Conservation (phyloP, 352 stramenopile species). For the Globisporangium sylvaticum region DNA sequence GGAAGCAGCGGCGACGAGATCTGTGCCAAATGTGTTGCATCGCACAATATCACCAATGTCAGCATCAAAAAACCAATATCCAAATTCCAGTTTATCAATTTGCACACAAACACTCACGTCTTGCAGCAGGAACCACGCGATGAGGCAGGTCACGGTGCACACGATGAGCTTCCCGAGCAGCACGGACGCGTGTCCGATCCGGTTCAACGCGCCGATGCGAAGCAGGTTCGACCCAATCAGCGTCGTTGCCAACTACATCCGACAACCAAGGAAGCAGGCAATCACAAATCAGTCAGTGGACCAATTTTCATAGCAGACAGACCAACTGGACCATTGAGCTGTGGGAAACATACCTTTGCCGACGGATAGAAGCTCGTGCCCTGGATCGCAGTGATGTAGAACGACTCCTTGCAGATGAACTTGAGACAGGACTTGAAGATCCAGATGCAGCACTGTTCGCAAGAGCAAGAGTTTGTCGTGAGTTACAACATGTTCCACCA, state of each 20-base stretch:
- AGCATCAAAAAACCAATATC: not conserved
- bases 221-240: constrained; percentile 30
- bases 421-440: constrained; percentile 83
- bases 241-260: constrained; percentile 12
- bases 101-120: constrained; percentile 27
- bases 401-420: constrained; percentile 81
- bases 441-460: constrained; percentile 70
- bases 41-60: not conserved
- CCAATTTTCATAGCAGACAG: not conserved
- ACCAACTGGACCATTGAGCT: too few relatives aligned
- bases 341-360: constrained; percentile 58
- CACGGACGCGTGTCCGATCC: constrained; percentile 31
- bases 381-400: constrained; percentile 79
- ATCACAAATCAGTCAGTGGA: not conserved
- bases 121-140: constrained; percentile 69
- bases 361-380: constrained; percentile 75
- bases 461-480: not conserved
- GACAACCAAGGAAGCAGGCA: not conserved
- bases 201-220: constrained; percentile 25
- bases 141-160: constrained; percentile 60
- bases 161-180: constrained; percentile 60
- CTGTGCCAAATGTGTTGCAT: constrained; percentile 18
- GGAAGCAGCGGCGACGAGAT: constrained; percentile 59
- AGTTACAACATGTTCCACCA: constrained; percentile 3
- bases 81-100: not conserved